Evolutionary conservation across 2,329 filamentous ascomycete species (phyloP), one percentile per base, ranked within the genome.

Genomic region (Fusarium ramigenum): DNA sequence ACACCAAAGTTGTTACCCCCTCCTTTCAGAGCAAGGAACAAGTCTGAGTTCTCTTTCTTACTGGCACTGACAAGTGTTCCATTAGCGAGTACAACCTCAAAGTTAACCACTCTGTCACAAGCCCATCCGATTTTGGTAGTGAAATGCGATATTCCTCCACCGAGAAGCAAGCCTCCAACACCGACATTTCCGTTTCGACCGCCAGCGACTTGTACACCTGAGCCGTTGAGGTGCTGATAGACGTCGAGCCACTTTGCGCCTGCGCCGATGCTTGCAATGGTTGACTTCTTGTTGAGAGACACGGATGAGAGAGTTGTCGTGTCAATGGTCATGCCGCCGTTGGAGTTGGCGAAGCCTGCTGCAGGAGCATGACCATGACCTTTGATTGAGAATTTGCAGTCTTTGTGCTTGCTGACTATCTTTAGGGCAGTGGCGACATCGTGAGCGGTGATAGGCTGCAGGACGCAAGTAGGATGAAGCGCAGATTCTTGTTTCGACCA

Each of bases 191-290:
- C 64, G 7, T 66, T 58, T 19, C 62, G 44, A 9, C 62, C 64
- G 4, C 64, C 64, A 0, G 64, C n/a, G 2, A 67, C 62, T 30
- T 65, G 39, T 1, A 58, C 44, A 0, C 37, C 43, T 16, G 40
- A 42, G 1, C 12, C 5, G 2, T 25, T 2, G 14, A 66, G 21
- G 7, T 52, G 16, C 18, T 42, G 15, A 25, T 60, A 66, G 4
- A 66, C 62, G 8, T 60, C 32, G 8, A 65, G 15, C 64, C 64
- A 66, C 8, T 59, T 66, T 32, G 62, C 63, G 2, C 64, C 62
- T 14, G 62, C 50, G 6, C 39, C 62, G 6, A 66, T 19, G 23
- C 57, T 34, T 9, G 30, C 44, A 16, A 43, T n/a, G 6, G n/a
- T 21, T 5, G 39, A 36, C 5, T 36, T 28, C 7, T 42, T 25